Base-by-base conservation (phyloP, 768 basidiomycete species). In the Suillus hirtellus region DNA sequence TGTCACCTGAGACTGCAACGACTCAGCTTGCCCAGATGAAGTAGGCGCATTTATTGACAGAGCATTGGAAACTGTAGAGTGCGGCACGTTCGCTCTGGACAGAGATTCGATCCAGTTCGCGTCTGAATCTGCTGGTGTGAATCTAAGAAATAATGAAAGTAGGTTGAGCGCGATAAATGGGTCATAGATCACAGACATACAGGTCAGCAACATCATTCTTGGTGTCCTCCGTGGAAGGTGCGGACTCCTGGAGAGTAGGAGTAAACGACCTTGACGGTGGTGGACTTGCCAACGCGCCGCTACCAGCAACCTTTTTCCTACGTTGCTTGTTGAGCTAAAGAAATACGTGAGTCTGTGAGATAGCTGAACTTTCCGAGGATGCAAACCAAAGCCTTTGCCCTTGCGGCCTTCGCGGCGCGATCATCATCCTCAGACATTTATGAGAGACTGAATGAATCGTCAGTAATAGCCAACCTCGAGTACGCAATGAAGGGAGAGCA, bases 311-410 rank as follows among this genome's bases (percentile, higher is more conserved):
- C 74, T 90, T 92, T 78, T 89, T 85, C 69, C 87, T 88, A 67
- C 89, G 90, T 64, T 89, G 84, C 76, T 90, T 92, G 82, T 93
- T 92, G 73, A 93, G 82, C 91, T 93, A 75, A 53, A 67, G 60
- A 65, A 52, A 52, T 54, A 59, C 27, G 42, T 60, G 27, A 59
- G 55, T 53, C 24, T 64, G 31, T 70, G 60, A 24, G 35, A 27
- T 62, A 0, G 21, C 35, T 56, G 24, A 55, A 21, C 15, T 27
- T 31, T 60, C 19, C 47, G 59, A 35, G 46, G 58, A 62, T 59
- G 75, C 83, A 63, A 73, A 93, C 93, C 85, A 95, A 71, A 56
- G 90, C 92, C 75, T 90, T 92, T 61, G 90, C 93, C 65, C 93
- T 85, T 3, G 93, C 93, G 61, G 92, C 85, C 76, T 90, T 93